These are phyloP conservation scores for Pseudogymnoascus sp. DNA, from an alignment of 2,329 filamentous ascomycete genomes.

Conservation along the genomic window DNA sequence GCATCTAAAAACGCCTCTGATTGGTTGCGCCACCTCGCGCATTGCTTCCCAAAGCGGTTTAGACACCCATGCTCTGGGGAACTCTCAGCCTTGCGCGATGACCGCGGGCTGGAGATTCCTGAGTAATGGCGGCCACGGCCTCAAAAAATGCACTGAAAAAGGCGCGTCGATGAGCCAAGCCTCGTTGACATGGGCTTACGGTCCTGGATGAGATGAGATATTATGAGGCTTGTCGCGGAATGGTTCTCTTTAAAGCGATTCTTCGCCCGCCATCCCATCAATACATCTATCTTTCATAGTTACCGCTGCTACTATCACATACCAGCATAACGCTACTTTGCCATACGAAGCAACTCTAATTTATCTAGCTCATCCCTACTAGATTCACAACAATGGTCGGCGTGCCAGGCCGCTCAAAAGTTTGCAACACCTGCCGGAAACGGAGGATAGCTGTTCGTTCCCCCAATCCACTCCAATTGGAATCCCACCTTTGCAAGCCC, in stretches of 20 bases:
- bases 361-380: neutral
- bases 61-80: neutral
- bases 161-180: neutral
- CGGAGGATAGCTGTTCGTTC: conserved; percentile 32
- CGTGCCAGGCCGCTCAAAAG: conserved; percentile 56
- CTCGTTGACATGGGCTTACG: neutral
- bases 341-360: neutral
- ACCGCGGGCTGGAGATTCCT: neutral
- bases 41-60: conserved; percentile 6
- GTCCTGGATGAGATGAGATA: neutral
- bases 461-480: neutral
- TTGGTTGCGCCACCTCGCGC: conserved; percentile 5
- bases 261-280: neutral
- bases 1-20: neutral
- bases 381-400: conserved; percentile 27
- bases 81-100: neutral
- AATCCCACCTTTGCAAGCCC: neutral
- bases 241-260: neutral
- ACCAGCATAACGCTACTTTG: neutral
- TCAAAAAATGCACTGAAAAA: neutral
- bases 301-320: neutral
- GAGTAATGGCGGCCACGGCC: neutral
- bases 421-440: conserved; percentile 53
- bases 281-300: neutral
- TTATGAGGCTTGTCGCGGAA: neutral